Evolutionary conservation across 257 asterid species (phyloP).

Genomic region (Solanum corneliomulleri): DNA sequence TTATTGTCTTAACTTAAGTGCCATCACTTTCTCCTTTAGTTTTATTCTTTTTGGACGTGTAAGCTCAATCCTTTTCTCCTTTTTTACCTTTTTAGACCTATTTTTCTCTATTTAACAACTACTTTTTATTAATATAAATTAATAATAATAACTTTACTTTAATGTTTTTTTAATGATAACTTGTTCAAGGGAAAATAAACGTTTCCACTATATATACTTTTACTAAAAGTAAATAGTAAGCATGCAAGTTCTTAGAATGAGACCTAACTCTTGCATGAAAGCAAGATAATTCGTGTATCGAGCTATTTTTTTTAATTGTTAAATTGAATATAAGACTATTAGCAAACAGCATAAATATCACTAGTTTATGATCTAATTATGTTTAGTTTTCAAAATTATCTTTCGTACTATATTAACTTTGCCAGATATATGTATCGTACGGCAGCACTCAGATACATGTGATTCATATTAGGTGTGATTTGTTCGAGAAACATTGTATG

Average conservation of each 20-base stretch:
- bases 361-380: neutral
- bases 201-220: neutral
- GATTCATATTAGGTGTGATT: neutral
- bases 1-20: neutral
- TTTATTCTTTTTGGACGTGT: neutral
- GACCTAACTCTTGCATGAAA: neutral
- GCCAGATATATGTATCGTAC: neutral
- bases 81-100: neutral
- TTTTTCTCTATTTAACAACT: neutral
- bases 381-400: neutral
- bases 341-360: neutral
- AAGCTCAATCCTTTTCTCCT: neutral
- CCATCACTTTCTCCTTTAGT: neutral
- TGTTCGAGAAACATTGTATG: neutral
- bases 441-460: neutral
- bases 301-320: neutral
- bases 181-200: neutral
- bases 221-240: neutral
- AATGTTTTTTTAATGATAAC: neutral
- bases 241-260: neutral
- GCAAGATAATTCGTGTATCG: neutral
- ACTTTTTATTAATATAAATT: neutral
- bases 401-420: neutral
- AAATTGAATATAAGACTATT: neutral
- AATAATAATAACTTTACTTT: neutral